phyloP scores from a whole-genome alignment of 371 early-diverging fungal genomes.

The Actinomortierella wolfii region DNA sequence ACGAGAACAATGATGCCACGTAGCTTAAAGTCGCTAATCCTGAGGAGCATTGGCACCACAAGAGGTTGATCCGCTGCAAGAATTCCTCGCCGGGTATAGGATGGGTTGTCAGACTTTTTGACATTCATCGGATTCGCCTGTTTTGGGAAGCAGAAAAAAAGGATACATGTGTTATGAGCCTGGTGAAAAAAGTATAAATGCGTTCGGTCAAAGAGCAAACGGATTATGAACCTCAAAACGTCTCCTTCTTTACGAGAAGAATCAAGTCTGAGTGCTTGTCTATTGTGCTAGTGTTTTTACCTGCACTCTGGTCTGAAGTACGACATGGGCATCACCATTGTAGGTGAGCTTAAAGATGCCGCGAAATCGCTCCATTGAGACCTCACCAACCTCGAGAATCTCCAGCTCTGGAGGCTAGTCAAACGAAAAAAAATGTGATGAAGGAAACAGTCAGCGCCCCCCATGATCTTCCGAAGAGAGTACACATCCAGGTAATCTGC shows the following conservation, averaged over 20 bases:
- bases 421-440: slow-evolving; percentile 2
- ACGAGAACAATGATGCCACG: slow-evolving; percentile 94
- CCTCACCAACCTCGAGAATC: slow-evolving; percentile 96
- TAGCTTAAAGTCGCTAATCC: slow-evolving; percentile 86
- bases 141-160: background rate
- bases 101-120: slow-evolving; percentile 58
- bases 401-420: slow-evolving; percentile 92
- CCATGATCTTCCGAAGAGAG: no score
- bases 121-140: slow-evolving; percentile 85
- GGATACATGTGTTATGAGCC: background rate
- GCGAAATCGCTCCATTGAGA: slow-evolving; percentile 89
- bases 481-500: background rate
- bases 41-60: slow-evolving; percentile 93
- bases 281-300: no score
- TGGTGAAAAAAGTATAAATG: background rate
- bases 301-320: slow-evolving; percentile 94
- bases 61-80: slow-evolving; percentile 92
- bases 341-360: slow-evolving; percentile 96
- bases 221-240: no score
- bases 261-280: no score
- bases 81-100: slow-evolving; percentile 70
- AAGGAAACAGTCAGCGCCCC: background rate
- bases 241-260: no score
- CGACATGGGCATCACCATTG: slow-evolving; percentile 91
- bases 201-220: no score